Evolutionary conservation across 352 stramenopile genomes (phyloP).

Genomic region (Phytophthora meadii): DNA sequence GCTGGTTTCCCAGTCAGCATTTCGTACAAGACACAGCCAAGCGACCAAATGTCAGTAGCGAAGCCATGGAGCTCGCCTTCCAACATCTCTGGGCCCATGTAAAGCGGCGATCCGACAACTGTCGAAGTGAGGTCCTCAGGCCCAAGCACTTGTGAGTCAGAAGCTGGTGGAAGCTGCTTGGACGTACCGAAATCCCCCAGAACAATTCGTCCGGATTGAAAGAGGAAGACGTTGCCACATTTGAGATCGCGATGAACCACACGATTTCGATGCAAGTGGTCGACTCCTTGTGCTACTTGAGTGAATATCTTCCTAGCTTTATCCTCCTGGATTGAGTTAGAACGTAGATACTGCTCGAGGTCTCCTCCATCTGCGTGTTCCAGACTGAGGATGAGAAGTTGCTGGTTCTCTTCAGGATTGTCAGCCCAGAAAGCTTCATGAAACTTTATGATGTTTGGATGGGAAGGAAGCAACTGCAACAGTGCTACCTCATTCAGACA

Average conservation of each 20-base stretch:
- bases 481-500: conserved; percentile 63
- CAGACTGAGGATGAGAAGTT: conserved; percentile 61
- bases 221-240: not conserved
- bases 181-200: too few species aligned
- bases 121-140: too few species aligned
- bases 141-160: too few species aligned
- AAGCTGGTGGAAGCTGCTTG: too few species aligned
- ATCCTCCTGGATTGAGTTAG: conserved; percentile 10
- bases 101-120: too few species aligned
- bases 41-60: conserved; percentile 78
- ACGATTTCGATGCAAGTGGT: conserved; percentile 60
- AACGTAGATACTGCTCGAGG: conserved; percentile 51
- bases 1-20: conserved; percentile 50
- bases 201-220: too few species aligned
- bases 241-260: conserved; percentile 88
- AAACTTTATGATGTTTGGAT: conserved; percentile 66
- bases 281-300: conserved; percentile 88
- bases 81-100: too few species aligned
- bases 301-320: conserved; percentile 43
- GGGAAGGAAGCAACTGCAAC: conserved; percentile 47
- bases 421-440: conserved; percentile 61
- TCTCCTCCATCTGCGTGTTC: conserved; percentile 72
- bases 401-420: conserved; percentile 4
- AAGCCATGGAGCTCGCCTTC: conserved; percentile 6
- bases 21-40: conserved; percentile 87